A percentile compares a stretch with the other conserved stretches of the same genome.
phyloP scores from a whole-genome alignment of 345 rosid genomes.

The Excoecaria agallocha region DNA sequence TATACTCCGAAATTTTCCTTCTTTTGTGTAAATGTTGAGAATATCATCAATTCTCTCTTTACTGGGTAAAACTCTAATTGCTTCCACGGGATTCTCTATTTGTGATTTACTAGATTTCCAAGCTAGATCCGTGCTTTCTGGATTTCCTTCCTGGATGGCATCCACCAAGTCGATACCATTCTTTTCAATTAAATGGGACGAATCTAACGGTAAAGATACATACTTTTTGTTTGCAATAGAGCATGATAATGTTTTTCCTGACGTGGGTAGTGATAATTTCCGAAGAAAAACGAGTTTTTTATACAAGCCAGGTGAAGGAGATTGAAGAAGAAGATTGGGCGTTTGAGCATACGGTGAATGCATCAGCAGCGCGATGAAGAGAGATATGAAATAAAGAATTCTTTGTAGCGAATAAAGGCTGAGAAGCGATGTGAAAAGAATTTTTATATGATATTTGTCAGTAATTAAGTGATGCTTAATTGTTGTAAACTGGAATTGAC shows the following conservation, averaged over 20 bases:
- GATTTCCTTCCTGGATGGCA: conserved; percentile 2
- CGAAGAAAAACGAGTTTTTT: conserved; percentile 14
- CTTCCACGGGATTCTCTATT: conserved; percentile 20
- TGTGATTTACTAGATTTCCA: conserved; percentile 4
- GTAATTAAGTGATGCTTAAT: too few relatives aligned
- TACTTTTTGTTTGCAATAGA: background rate
- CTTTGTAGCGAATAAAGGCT: background rate
- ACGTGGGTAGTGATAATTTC: background rate
- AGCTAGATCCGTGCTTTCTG: background rate
- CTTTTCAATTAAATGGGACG: background rate
- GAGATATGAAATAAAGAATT: background rate
- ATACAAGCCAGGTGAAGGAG: conserved; percentile 1
- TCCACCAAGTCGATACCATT: background rate
- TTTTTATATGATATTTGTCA: too few relatives aligned
- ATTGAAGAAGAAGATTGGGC: conserved; percentile 18
- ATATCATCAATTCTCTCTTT: conserved; percentile 20
- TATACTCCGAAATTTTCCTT: conserved; percentile 18
- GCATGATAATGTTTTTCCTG: background rate
- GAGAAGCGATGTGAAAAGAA: too few relatives aligned
- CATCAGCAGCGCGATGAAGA: conserved; percentile 11
- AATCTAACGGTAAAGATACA: background rate
- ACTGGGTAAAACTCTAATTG: conserved; percentile 25
- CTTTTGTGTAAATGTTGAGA: conserved; percentile 24
- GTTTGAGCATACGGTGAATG: conserved; percentile 12
- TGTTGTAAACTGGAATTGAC: too few relatives aligned